Percentiles rank a stretch among this genome's conserved stretches.
These are phyloP conservation scores for Globisporangium barbulae DNA, from an alignment of 352 stramenopile species.

Conservation along the genomic window DNA sequence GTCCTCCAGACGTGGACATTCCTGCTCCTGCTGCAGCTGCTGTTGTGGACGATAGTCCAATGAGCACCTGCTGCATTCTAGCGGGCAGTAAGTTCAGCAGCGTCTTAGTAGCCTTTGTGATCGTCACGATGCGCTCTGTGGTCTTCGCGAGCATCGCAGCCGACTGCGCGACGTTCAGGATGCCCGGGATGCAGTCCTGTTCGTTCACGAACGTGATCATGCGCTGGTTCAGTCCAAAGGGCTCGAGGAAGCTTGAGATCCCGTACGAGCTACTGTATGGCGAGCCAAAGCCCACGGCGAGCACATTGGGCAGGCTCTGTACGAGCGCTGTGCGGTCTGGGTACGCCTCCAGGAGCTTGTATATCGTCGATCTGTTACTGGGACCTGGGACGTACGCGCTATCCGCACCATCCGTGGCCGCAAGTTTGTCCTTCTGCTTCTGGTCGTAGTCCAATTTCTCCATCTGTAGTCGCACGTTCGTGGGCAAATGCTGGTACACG, in stretches of 20 bases:
- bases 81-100: conserved; percentile 69
- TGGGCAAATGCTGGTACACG: conserved; percentile 65
- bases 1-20: background rate
- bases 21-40: background rate
- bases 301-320: conserved; percentile 38
- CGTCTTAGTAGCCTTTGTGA: conserved; percentile 76
- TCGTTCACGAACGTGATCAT: conserved; percentile 84
- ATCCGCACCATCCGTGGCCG: background rate
- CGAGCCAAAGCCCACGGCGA: conserved; percentile 76
- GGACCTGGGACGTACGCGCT: background rate
- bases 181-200: conserved; percentile 82
- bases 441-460: conserved; percentile 64
- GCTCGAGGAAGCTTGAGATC: conserved; percentile 41
- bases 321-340: conserved; percentile 22
- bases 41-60: conserved; percentile 24
- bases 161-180: conserved; percentile 80
- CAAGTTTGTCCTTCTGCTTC: conserved; percentile 28
- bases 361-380: conserved; percentile 5
- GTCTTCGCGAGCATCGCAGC: conserved; percentile 76
- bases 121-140: conserved; percentile 71
- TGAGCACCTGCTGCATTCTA: conserved; percentile 68
- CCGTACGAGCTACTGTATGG: conserved; percentile 63
- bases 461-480: conserved; percentile 38
- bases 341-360: conserved; percentile 18
- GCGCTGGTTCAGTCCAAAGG: conserved; percentile 44